Evolutionary conservation across 1,284 basidiomycete species (phyloP).

Genomic region (Mycena citricolor): DNA sequence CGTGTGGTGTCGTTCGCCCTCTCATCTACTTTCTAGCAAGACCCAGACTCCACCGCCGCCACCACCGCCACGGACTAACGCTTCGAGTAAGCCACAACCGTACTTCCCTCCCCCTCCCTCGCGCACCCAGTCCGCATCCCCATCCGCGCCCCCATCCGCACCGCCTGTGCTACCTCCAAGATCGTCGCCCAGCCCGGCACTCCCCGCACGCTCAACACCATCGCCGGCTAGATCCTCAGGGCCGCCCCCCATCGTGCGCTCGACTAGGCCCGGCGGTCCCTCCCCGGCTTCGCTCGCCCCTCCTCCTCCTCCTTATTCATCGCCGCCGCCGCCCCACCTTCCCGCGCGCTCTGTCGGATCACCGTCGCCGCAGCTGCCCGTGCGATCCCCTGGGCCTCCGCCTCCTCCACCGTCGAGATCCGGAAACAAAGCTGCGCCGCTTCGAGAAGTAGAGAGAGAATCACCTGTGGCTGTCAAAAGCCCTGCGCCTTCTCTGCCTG

Average conservation of each 20-base stretch:
- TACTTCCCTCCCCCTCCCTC: constrained; percentile 35
- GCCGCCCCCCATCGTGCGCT: constrained; percentile 27
- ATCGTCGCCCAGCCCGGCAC: constrained; percentile 18
- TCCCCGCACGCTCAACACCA: constrained; percentile 12
- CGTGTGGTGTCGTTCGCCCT: not conserved
- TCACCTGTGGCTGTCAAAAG: no score
- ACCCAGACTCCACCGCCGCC: constrained; percentile 44
- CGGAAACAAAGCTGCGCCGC: not conserved
- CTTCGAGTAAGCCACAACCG: constrained; percentile 28
- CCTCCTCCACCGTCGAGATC: constrained; percentile 19
- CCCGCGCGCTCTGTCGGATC: constrained; percentile 19
- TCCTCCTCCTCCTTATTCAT: constrained; percentile 16
- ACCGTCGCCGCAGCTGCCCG: not conserved
- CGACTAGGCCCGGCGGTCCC: constrained; percentile 29
- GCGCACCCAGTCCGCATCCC: constrained; percentile 25
- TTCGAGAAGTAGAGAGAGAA: constrained; percentile 2
- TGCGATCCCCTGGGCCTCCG: constrained; percentile 3
- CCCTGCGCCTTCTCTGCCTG: not conserved
- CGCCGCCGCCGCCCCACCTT: constrained; percentile 23
- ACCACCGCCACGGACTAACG: constrained; percentile 41
- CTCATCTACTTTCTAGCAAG: constrained; percentile 5
- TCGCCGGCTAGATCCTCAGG: constrained; percentile 21
- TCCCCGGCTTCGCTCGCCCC: constrained; percentile 25
- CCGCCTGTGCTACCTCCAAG: constrained; percentile 22
- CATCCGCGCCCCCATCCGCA: constrained; percentile 26